Percentiles rank a stretch among this genome's conserved stretches.
Conservation (phyloP, 768 basidiomycete genomes). For the Exsudoporus frostii region DNA sequence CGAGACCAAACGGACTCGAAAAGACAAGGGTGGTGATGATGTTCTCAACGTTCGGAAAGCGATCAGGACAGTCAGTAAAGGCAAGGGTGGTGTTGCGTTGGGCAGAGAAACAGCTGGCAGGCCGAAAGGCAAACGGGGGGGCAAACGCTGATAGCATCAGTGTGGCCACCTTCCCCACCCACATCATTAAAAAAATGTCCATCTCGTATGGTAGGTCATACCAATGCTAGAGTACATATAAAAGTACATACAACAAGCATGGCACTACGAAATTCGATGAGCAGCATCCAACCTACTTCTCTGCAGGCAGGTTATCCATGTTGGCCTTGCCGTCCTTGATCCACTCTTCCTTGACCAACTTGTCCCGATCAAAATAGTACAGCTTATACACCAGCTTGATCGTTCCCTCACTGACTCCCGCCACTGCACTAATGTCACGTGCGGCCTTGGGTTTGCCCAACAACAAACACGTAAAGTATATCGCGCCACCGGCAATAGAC, state of each 20-base stretch:
- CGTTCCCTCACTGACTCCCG: slow-evolving; percentile 93
- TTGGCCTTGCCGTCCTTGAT: slow-evolving; percentile 74
- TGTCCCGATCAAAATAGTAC: slow-evolving; percentile 71
- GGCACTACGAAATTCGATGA: slow-evolving; percentile 10
- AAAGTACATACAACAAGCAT: slow-evolving; percentile 16
- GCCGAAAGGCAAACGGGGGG: slow-evolving; percentile 27
- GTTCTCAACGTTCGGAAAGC: slow-evolving; percentile 89
- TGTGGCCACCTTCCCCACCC: neutral
- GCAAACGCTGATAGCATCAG: slow-evolving; percentile 21
- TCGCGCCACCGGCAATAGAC: slow-evolving; percentile 97
- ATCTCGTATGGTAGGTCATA: slow-evolving; percentile 6
- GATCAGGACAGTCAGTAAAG: slow-evolving; percentile 70
- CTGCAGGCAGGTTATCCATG: slow-evolving; percentile 27
- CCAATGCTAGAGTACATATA: slow-evolving; percentile 14
- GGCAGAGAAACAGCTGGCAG: slow-evolving; percentile 39
- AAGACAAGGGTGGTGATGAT: slow-evolving; percentile 42
- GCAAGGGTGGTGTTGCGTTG: slow-evolving; percentile 59
- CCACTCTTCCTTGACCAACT: slow-evolving; percentile 83
- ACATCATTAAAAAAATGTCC: neutral
- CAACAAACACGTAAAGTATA: slow-evolving; percentile 87
- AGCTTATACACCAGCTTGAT: slow-evolving; percentile 86
- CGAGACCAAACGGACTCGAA: slow-evolving; percentile 52
- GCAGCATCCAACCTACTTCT: slow-evolving; percentile 13
- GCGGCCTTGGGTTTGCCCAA: slow-evolving; percentile 72
- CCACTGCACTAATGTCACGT: slow-evolving; percentile 85